These are phyloP conservation scores for Cytospora chrysosperma DNA, from an alignment of 2,329 filamentous ascomycete genomes.

Conservation along the genomic window DNA sequence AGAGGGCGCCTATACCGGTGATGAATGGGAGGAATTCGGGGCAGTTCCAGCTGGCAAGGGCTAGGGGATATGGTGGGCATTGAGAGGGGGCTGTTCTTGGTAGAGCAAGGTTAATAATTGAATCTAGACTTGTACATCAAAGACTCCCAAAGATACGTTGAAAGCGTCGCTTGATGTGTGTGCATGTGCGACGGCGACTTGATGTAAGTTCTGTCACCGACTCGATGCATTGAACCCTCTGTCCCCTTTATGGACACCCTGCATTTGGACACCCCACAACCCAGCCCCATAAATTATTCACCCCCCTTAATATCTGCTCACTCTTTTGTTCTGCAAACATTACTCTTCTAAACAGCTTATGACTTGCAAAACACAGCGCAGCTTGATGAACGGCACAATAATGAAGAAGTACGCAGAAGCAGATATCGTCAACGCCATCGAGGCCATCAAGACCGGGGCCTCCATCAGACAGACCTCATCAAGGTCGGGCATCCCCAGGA, in stretches of 20 bases:
- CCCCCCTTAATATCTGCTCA: not conserved
- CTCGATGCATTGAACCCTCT: not conserved
- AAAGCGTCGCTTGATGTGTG: not conserved
- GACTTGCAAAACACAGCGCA: not conserved
- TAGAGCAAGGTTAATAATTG: not conserved
- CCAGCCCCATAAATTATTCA: not conserved
- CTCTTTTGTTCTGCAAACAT: too few species aligned
- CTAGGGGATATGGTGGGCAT: constrained; percentile 21
- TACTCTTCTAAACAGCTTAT: not conserved
- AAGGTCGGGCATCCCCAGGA: not conserved
- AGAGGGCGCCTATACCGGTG: constrained; percentile 40
- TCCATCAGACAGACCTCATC: not conserved
- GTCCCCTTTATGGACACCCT: not conserved
- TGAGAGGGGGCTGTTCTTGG: constrained; percentile 8
- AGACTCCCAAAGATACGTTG: too few species aligned
- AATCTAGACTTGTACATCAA: not conserved
- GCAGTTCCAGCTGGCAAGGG: constrained; percentile 14
- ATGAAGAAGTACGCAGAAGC: not conserved
- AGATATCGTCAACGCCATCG: not conserved
- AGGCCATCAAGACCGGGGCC: not conserved
- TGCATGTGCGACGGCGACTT: not conserved
- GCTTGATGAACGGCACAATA: not conserved
- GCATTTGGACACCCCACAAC: not conserved
- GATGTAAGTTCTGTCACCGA: too few species aligned
- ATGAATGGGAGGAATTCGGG: constrained; percentile 32